Conservation (phyloP, 345 rosid species). For the Balakata baccata region DNA sequence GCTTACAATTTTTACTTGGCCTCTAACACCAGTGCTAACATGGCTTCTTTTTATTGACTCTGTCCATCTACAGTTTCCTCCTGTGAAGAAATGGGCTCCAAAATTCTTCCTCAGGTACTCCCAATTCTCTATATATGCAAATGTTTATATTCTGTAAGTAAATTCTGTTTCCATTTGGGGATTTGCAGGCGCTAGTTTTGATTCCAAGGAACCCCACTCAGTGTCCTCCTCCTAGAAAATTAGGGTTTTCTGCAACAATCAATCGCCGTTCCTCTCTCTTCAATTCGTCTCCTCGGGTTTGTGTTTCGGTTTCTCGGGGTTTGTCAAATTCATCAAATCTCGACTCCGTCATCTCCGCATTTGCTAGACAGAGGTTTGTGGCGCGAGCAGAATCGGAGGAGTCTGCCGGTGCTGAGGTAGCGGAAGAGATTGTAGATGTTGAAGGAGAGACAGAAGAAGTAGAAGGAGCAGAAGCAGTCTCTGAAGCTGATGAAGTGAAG, state of each 20-base stretch:
- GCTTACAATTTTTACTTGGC: not conserved
- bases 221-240: slow-evolving; percentile 29
- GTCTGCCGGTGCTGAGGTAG: slow-evolving; percentile 36
- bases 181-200: slow-evolving; percentile 49
- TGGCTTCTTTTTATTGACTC: slow-evolving; percentile 3
- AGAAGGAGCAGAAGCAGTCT: slow-evolving; percentile 19
- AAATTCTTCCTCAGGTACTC: slow-evolving; percentile 62
- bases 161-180: not conserved
- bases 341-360: slow-evolving; percentile 26
- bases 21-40: not conserved
- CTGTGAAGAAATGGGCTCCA: slow-evolving; percentile 41
- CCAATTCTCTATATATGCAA: not conserved
- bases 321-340: slow-evolving; percentile 28
- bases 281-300: slow-evolving; percentile 27
- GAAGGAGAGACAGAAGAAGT: slow-evolving; percentile 31
- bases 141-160: not conserved
- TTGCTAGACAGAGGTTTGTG: slow-evolving; percentile 40
- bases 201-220: slow-evolving; percentile 44
- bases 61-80: not conserved
- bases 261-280: slow-evolving; percentile 26
- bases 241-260: slow-evolving; percentile 42
- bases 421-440: slow-evolving; percentile 32
- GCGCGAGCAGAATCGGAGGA: slow-evolving; percentile 54
- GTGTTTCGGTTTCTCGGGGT: slow-evolving; percentile 23
- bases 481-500: slow-evolving; percentile 16